Base-by-base conservation (phyloP, 306 rosid genomes). In the Citrullus colocynthis region DNA sequence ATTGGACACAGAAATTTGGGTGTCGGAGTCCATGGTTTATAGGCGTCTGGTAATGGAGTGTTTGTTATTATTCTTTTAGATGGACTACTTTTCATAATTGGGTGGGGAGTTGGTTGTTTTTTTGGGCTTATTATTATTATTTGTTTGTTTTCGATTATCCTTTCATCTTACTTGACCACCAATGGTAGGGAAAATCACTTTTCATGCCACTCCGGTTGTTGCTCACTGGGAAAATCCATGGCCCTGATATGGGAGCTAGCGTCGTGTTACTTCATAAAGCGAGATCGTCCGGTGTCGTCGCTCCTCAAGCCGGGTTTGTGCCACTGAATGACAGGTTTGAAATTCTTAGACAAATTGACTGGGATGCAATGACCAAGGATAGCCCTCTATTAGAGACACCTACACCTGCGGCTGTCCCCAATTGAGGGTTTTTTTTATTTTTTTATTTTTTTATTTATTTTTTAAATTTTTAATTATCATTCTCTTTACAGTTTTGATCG, bases 131-230 rank as follows among this genome's bases (percentile, higher is more conserved):
- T 32, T 32, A 5, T 48, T 48, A 32, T 48, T 48, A 1, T 13
- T 48, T 48, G 3, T 3, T 3, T 11, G 15, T 48, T 11, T 48
- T 11, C 12, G 52, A 11, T 0, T 48, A 48, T 48, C 4, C 4
- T 45, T 45, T 11, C 17, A 48, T 13, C 54, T 12, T 48, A 12
- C 54, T 3, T 48, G 61, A 42, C 76, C 30, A 30, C 76, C 24
- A 32, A 82, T 54, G 54, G 28, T 79, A 94, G 98, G 96, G 97
- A 45, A 94, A 94, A 90, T 88, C 89, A 7, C 95, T 94, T 78
- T 94, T 94, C 89, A 94, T 94, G 96, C 98, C 98, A 2, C 90
- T 94, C n/a, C 89, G 95, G 65, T 82, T 93, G 80, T 72, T 94
- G 60, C 85, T 94, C 83, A 94, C 98, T 0, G 98, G 98, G 56